Evolutionary conservation across 2,329 filamentous ascomycete species (phyloP), one percentile per base, ranked within the genome.

Genomic region (Ilyonectria robusta): DNA sequence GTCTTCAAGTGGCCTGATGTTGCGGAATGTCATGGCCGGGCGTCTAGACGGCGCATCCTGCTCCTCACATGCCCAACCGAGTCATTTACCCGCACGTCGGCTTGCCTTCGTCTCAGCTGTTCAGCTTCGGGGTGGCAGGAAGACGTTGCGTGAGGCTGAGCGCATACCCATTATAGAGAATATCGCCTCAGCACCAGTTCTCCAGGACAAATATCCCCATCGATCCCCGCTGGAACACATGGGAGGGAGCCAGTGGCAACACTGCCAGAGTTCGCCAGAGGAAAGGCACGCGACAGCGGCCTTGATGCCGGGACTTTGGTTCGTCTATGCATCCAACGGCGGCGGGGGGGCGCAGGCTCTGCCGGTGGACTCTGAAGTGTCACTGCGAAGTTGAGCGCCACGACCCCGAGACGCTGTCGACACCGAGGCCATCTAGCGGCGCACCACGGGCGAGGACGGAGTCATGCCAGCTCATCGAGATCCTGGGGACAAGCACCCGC

Each of bases 1-100:
- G 66, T 37, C 40, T 15, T 48, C 46, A 51, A 64, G 68, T 74
- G 73, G 72, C 42, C 73, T 74, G 70, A 69, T 75, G 46, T 66
- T 66, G 60, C 62, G 69, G 69, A 69, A 72, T 70, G 59, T 33
- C 64, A 71, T 70, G 59, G 59, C 65, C 53, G 55, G 63, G 51
- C 44, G 64, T 56, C 53, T 68, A 60, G 65, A 62, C 60, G 57
- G 67, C 61, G 59, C 47, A 64, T 67, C 50, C 70, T 65, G 51
- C 63, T 69, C 61, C 61, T 64, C 65, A 61, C 60, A 67, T 66
- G 35, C 53, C 60, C 56, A 48, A 56, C 62, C 66, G 64, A 70
- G 59, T 72, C 65, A 64, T 67, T 68, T 65, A 51, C 35, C 51
- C 50, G 35, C 46, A 59, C 50, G 53, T 50, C 42, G 57, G 57